Percentiles rank a stretch among this genome's conserved stretches.
phyloP scores from a whole-genome alignment of 2,329 filamentous ascomycete species.

The Aspergillus sojae region DNA sequence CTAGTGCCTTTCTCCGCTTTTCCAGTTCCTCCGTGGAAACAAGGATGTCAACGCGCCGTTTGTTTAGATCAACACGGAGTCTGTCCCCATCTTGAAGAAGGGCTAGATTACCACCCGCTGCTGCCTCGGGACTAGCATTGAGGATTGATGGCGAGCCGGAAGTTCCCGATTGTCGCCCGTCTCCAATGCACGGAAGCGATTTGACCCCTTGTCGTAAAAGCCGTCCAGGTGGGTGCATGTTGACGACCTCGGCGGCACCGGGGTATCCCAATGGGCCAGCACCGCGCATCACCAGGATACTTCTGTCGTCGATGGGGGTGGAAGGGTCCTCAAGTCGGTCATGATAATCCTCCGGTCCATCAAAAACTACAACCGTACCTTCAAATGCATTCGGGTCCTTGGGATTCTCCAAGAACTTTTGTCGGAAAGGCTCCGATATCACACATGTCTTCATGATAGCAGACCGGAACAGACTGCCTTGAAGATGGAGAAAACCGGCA shows the following conservation, averaged over 20 bases:
- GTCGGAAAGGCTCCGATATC: conserved; percentile 50
- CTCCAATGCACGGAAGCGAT: conserved; percentile 56
- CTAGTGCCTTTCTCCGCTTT: conserved; percentile 41
- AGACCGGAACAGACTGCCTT: conserved; percentile 53
- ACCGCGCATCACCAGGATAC: conserved; percentile 54
- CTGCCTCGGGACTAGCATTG: conserved; percentile 60
- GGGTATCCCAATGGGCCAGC: conserved; percentile 55
- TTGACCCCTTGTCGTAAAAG: conserved; percentile 50
- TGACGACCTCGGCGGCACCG: conserved; percentile 56
- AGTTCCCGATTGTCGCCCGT: conserved; percentile 59
- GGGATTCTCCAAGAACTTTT: conserved; percentile 50
- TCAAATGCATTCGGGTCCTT: conserved; percentile 54
- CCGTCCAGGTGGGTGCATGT: conserved; percentile 53
- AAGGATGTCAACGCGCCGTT: conserved; percentile 54
- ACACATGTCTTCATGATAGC: conserved; percentile 59
- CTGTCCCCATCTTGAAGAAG: conserved; percentile 54
- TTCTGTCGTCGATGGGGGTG: conserved; percentile 43
- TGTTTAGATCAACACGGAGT: conserved; percentile 54
- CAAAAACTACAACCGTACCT: conserved; percentile 52
- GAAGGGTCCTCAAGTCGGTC: conserved; percentile 45
- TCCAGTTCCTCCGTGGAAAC: conserved; percentile 47
- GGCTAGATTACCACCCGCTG: conserved; percentile 57
- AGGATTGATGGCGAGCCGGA: conserved; percentile 59
- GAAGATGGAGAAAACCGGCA: conserved; percentile 56
- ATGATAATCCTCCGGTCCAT: conserved; percentile 55